Conservation (phyloP, 2,329 filamentous ascomycete genomes). For the Paecilomyces dactylethromorphus region DNA sequence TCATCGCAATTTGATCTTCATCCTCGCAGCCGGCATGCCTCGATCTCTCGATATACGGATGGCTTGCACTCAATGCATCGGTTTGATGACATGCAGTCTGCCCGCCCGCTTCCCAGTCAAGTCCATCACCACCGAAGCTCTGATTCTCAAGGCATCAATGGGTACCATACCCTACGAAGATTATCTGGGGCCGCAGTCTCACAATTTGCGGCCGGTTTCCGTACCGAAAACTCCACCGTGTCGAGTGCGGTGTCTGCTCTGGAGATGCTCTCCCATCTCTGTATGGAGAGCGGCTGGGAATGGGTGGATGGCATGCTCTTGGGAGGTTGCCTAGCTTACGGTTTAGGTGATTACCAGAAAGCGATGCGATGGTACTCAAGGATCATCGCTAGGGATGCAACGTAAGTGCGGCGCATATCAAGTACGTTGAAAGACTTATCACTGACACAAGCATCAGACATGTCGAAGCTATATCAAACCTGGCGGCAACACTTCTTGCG, state of each 20-base stretch:
- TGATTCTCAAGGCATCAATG: constrained; percentile 21
- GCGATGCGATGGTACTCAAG: constrained; percentile 46
- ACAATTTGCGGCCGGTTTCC: constrained; percentile 23
- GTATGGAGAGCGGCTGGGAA: constrained; percentile 72
- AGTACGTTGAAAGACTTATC: background rate
- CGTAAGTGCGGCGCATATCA: constrained; percentile 32
- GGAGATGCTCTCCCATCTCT: constrained; percentile 65
- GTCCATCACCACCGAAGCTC: constrained; percentile 13
- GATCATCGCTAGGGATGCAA: constrained; percentile 53
- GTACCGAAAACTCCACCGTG: constrained; percentile 37
- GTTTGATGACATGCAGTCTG: constrained; percentile 2
- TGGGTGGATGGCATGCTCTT: constrained; percentile 93
- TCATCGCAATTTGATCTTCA: constrained; percentile 27
- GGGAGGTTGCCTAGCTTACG: constrained; percentile 87
- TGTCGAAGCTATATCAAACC: constrained; percentile 88
- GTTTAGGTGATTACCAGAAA: constrained; percentile 74
- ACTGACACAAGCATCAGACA: constrained; percentile 51
- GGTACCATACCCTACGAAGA: constrained; percentile 25
- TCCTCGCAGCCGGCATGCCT: constrained; percentile 10
- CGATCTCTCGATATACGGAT: constrained; percentile 1
- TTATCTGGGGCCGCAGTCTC: constrained; percentile 25
- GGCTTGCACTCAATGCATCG: background rate
- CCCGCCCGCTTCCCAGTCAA: constrained; percentile 4
- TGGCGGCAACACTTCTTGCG: constrained; percentile 81
- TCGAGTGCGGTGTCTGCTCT: constrained; percentile 60